Evolutionary conservation across 2,329 filamentous ascomycete species (phyloP).

Genomic region (Botryosphaeria dothidea): DNA sequence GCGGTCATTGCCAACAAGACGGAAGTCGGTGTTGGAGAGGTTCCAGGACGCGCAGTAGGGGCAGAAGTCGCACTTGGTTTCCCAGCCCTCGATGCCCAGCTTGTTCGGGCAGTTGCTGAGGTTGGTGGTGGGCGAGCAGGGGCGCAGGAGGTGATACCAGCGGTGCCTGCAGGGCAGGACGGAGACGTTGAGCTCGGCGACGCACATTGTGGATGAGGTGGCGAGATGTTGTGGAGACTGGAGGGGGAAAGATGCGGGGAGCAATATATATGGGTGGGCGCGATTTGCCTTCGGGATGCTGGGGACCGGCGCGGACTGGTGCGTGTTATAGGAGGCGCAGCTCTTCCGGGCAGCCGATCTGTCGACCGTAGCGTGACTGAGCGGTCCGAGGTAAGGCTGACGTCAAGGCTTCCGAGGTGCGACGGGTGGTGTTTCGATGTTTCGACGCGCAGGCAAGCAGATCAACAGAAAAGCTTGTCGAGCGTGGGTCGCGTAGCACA

Average conservation of each 20-base stretch:
- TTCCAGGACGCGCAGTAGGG: conserved; percentile 47
- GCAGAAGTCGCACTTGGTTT: conserved; percentile 49
- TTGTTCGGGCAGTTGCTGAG: conserved; percentile 49
- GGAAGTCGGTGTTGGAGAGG: conserved; percentile 46
- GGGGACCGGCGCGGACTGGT: background rate
- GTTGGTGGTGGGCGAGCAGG: conserved; percentile 46
- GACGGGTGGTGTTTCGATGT: conserved; percentile 17
- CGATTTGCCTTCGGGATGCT: background rate
- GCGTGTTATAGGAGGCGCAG: conserved; percentile 1
- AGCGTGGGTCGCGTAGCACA: conserved; percentile 16
- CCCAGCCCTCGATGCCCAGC: conserved; percentile 51
- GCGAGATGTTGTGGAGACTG: background rate
- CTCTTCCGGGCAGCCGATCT: background rate
- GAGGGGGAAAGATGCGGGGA: background rate
- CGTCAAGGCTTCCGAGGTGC: conserved; percentile 16
- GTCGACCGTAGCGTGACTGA: background rate
- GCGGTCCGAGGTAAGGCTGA: conserved; percentile 5
- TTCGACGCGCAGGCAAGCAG: background rate
- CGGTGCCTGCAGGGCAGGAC: conserved; percentile 49
- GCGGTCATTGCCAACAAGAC: conserved; percentile 44
- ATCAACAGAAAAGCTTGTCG: conserved; percentile 9
- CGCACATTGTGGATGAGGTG: conserved; percentile 43
- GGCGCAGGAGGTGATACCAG: conserved; percentile 50
- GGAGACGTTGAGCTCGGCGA: conserved; percentile 52
- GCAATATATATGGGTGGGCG: background rate